phyloP scores from a whole-genome alignment of 805 yeast genomes.

The Barnettozyma wickerhamii region DNA sequence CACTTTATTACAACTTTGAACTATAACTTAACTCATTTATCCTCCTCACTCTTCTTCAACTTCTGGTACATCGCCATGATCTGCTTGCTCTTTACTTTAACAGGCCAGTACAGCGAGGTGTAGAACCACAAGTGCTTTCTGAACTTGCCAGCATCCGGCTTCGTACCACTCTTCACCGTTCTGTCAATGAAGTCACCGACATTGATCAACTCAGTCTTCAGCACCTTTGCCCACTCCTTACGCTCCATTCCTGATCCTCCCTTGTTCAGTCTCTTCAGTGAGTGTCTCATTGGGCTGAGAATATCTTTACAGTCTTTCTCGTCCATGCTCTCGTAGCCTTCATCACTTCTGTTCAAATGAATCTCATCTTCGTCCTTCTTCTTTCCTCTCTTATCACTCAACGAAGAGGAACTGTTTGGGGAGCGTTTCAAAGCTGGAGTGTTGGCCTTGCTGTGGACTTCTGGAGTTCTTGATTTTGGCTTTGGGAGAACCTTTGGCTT shows the following conservation, averaged over 20 bases:
- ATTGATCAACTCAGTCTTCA: constrained; percentile 61
- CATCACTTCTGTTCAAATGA: constrained; percentile 24
- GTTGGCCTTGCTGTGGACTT: constrained; percentile 20
- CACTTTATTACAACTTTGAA: neutral
- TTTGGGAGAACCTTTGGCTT: constrained; percentile 10
- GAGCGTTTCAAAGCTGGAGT: constrained; percentile 4
- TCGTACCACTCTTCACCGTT: constrained; percentile 27
- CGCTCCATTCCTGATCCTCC: constrained; percentile 74
- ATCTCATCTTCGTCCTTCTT: constrained; percentile 1
- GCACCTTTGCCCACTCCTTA: constrained; percentile 69
- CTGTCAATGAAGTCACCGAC: constrained; percentile 69
- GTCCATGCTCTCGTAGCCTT: constrained; percentile 76
- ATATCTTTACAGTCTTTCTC: constrained; percentile 59
- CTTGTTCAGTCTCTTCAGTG: constrained; percentile 60
- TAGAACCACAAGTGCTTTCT: constrained; percentile 78
- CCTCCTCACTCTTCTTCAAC: constrained; percentile 30
- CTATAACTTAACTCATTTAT: neutral
- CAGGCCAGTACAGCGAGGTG: constrained; percentile 86
- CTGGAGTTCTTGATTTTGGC: constrained; percentile 21
- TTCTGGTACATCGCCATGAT: constrained; percentile 73
- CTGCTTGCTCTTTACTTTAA: constrained; percentile 67
- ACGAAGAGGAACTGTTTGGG: neutral
- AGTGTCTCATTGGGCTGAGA: constrained; percentile 62
- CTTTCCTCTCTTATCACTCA: constrained; percentile 1
- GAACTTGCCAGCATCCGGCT: constrained; percentile 33